Conservation (phyloP, 441 rosid genomes). For the Erysimum cheiri region DNA sequence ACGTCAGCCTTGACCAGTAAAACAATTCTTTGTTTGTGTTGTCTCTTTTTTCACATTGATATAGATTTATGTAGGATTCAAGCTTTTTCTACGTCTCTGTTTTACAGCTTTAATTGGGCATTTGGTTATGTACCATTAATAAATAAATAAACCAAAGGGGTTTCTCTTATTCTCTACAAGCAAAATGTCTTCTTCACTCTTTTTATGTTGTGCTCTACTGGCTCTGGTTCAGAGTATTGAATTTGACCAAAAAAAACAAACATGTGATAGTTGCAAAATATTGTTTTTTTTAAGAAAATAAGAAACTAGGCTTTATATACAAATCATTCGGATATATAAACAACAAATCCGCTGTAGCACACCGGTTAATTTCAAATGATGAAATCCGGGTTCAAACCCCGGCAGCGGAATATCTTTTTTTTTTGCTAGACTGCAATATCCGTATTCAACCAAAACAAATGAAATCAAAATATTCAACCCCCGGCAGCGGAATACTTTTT, state of each 20-base stretch:
- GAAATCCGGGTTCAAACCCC: not conserved
- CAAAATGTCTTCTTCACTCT: not conserved
- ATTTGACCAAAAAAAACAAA: not conserved
- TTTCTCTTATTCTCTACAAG: constrained; percentile 5
- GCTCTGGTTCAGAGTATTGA: no score
- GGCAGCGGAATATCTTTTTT: not conserved
- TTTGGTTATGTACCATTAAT: constrained; percentile 27
- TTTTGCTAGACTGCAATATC: no score
- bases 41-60: not conserved
- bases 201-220: not conserved
- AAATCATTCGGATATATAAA: accelerated
- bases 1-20: constrained; percentile 55
- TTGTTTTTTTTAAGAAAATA: no score
- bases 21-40: constrained; percentile 21
- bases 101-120: constrained; percentile 4
- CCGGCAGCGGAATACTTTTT: not conserved
- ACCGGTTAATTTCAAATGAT: not conserved
- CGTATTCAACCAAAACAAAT: no score
- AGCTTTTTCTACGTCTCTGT: constrained; percentile 29
- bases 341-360: not conserved
- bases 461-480: no score
- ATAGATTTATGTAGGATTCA: constrained; percentile 31
- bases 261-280: not conserved
- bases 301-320: not conserved
- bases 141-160: constrained; percentile 20